Percentiles rank a stretch among this genome's conserved stretches.
Conservation (phyloP, 2,329 filamentous ascomycete species). For the Fusarium sp. region DNA sequence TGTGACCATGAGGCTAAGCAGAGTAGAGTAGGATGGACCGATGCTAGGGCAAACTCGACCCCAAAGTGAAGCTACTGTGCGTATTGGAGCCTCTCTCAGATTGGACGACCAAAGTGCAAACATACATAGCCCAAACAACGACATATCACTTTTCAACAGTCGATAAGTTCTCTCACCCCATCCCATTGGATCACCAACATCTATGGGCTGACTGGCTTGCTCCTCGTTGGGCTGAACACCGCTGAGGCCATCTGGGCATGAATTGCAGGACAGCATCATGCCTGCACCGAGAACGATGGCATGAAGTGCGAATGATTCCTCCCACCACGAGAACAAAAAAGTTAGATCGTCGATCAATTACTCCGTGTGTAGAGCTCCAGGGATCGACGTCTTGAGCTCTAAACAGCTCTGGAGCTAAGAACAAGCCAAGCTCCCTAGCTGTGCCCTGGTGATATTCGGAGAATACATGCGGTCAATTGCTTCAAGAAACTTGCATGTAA, state of each 20-base stretch:
- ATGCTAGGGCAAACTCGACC: slow-evolving; percentile 2
- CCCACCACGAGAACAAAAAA: slow-evolving; percentile 11
- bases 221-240: slow-evolving; percentile 24
- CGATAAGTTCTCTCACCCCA: background rate
- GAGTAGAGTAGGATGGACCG: slow-evolving; percentile 1
- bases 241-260: slow-evolving; percentile 32
- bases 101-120: slow-evolving; percentile 18
- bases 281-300: slow-evolving; percentile 1
- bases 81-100: background rate
- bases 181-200: slow-evolving; percentile 19
- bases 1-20: background rate
- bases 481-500: slow-evolving; percentile 23
- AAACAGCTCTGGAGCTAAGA: slow-evolving; percentile 24
- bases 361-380: slow-evolving; percentile 19
- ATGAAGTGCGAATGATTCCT: slow-evolving; percentile 21
- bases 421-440: slow-evolving; percentile 30
- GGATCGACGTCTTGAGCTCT: slow-evolving; percentile 23
- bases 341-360: slow-evolving; percentile 33
- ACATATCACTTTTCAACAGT: slow-evolving; percentile 30
- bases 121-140: slow-evolving; percentile 16
- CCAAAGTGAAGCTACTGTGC: slow-evolving; percentile 1
- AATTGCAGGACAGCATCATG: slow-evolving; percentile 17
- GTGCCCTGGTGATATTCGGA: slow-evolving; percentile 25
- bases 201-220: slow-evolving; percentile 28
- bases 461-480: slow-evolving; percentile 28